Conservation (phyloP, 495 filamentous ascomycete genomes). For the Recurvomyces mirabilis region DNA sequence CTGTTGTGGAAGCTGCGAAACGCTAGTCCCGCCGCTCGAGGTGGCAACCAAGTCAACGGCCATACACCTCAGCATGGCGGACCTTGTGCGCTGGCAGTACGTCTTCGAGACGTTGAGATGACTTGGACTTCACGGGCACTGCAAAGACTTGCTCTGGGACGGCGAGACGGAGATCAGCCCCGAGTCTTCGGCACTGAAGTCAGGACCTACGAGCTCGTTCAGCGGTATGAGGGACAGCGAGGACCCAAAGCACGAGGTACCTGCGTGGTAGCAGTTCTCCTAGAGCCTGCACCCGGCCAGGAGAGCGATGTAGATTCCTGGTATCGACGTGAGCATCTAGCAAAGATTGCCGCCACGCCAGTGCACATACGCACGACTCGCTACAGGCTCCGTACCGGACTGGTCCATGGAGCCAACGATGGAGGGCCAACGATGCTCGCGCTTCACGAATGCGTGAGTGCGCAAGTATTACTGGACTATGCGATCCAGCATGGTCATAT, state of each 20-base stretch:
- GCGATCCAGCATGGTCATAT: constrained; percentile 8
- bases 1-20: constrained; percentile 3
- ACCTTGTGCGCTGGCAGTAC: constrained; percentile 7
- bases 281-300: constrained; percentile 4
- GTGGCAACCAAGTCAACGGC: constrained; percentile 5
- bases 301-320: constrained; percentile 6
- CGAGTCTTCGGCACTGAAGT: constrained; percentile 7
- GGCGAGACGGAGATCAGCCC: background rate
- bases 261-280: constrained; percentile 7
- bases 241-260: constrained; percentile 1
- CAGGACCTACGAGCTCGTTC: constrained; percentile 7
- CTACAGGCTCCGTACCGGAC: background rate
- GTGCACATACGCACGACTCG: constrained; percentile 6
- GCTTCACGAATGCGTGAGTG: constrained; percentile 6
- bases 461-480: constrained; percentile 6
- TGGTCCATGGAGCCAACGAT: constrained; percentile 3
- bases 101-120: constrained; percentile 6
- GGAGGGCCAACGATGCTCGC: background rate
- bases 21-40: constrained; percentile 3
- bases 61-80: constrained; percentile 1
- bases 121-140: constrained; percentile 6
- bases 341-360: constrained; percentile 1
- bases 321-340: constrained; percentile 8
- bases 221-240: constrained; percentile 4
- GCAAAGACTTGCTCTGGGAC: constrained; percentile 2